Base-by-base conservation (phyloP, 306 rosid genomes). In the Cucurbita pepo region DNA sequence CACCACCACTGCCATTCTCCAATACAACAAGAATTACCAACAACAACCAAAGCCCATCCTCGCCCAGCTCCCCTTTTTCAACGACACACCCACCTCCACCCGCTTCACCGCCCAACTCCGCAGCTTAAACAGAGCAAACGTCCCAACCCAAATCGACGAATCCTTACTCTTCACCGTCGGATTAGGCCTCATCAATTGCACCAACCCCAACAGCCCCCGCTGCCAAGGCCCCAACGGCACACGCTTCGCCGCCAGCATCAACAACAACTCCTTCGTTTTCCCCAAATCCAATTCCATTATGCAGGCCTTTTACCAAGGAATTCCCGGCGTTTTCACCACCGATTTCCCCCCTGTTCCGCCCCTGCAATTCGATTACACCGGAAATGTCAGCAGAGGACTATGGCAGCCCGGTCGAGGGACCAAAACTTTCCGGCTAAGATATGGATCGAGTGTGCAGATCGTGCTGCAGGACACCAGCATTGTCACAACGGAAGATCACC, bases 171-270 rank as follows among this genome's bases (percentile, higher is more conserved):
- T 89, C 85, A 59, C 75, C 4, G 97, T 91, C 10, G 92, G 98
- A 9, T 79, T 94, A 59, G 98, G 98, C 57, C 77, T 94, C 7
- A 90, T 78, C 82, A 88, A 87, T 78, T 94, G 99, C 85, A 84
- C 96, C 9, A 81, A 78, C 48, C 99, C 88, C 10, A 94, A 89
- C 63, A 89, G 88, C 80, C 96, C 95, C 7, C 82, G 95, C 16
- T 94, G 99, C 79, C 97, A 94, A 82, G 97, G 96, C 67, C 99
- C 97, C 22, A 94, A 91, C n/a, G 96, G 96, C 73, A 91, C 99
- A n/a, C 97, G 97, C 25, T 87, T 94, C 11, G 0, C 96, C 0
- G 96, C 97, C 3, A 91, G 97, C 83, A 89, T 94, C 61, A 94
- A 91, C 85, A 94, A 94, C 30, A 80, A 80, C n/a, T 94, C 97